Conservation (phyloP, 2,329 filamentous ascomycete genomes). For the Torrubiellomyces zombiae region DNA sequence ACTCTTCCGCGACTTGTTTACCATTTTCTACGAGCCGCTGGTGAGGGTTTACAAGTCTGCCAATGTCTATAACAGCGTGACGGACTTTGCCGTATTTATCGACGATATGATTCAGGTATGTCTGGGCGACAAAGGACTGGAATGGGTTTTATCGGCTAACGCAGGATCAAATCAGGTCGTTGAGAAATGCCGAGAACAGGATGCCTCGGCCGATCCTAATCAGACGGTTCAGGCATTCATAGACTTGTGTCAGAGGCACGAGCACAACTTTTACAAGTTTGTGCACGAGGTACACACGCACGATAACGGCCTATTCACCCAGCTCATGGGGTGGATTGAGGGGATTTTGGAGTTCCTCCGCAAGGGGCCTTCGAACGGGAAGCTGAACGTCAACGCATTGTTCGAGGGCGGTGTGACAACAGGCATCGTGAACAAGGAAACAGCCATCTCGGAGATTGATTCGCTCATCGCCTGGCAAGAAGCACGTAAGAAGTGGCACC, state of each 20-base stretch:
- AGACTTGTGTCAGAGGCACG: constrained; percentile 84
- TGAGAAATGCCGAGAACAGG: constrained; percentile 50
- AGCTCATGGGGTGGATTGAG: constrained; percentile 95
- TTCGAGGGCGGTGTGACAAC: constrained; percentile 64
- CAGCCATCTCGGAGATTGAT: constrained; percentile 67
- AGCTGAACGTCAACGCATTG: constrained; percentile 84
- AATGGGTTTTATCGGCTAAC: no score
- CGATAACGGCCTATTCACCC: constrained; percentile 89
- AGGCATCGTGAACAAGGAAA: constrained; percentile 50
- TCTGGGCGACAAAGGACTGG: no score
- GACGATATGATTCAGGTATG: constrained; percentile 77
- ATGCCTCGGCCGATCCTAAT: constrained; percentile 88
- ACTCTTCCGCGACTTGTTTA: constrained; percentile 88
- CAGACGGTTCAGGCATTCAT: constrained; percentile 98
- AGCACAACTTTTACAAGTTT: constrained; percentile 97
- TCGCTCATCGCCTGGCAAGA: constrained; percentile 84
- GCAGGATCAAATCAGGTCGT: constrained; percentile 32
- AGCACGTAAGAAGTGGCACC: constrained; percentile 92
- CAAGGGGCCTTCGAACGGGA: constrained; percentile 69
- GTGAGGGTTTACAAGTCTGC: constrained; percentile 97
- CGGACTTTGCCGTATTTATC: constrained; percentile 83
- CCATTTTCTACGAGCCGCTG: constrained; percentile 96
- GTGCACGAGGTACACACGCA: constrained; percentile 95
- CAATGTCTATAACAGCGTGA: constrained; percentile 94
- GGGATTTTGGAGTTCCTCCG: constrained; percentile 86